Conservation (phyloP, 2,329 filamentous ascomycete species). For the Zasmidium angulare region DNA sequence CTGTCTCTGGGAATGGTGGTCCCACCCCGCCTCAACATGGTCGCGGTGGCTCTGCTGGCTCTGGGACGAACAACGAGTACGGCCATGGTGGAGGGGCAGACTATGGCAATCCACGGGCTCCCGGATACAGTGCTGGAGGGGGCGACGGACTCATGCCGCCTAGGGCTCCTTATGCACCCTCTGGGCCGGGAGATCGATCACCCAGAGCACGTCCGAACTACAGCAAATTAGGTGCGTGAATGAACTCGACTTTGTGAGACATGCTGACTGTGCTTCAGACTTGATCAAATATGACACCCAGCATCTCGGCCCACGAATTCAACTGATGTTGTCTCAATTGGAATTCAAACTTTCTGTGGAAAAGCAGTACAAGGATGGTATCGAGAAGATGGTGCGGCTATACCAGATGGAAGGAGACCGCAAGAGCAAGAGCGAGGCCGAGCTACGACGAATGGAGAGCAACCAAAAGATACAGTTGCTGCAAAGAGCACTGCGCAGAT, state of each 20-base stretch:
- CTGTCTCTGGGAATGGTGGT: slow-evolving; percentile 52
- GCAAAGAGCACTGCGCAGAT: slow-evolving; percentile 93
- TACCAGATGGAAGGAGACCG: slow-evolving; percentile 97
- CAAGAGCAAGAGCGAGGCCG: slow-evolving; percentile 91
- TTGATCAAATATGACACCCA: slow-evolving; percentile 98
- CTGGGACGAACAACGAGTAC: slow-evolving; percentile 44
- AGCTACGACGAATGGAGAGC: slow-evolving; percentile 85
- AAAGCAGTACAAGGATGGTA: slow-evolving; percentile 97
- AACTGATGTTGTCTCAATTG: slow-evolving; percentile 97
- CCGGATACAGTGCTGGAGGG: slow-evolving; percentile 60
- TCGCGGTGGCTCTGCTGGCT: slow-evolving; percentile 48
- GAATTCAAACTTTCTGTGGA: slow-evolving; percentile 99
- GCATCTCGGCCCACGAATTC: slow-evolving; percentile 92
- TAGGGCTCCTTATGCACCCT: slow-evolving; percentile 73
- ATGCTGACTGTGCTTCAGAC: slow-evolving; percentile 56
- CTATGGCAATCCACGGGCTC: slow-evolving; percentile 58
- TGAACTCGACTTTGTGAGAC: neutral
- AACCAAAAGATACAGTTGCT: slow-evolving; percentile 96
- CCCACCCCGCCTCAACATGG: slow-evolving; percentile 35
- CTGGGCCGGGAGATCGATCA: slow-evolving; percentile 64
- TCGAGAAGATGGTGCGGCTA: slow-evolving; percentile 98
- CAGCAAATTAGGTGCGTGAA: slow-evolving; percentile 81
- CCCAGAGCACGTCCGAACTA: slow-evolving; percentile 84
- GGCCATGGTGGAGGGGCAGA: slow-evolving; percentile 56
- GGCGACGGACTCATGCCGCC: slow-evolving; percentile 77